A percentile compares a stretch with the other conserved stretches of the same genome.
Conservation (phyloP, 2,329 filamentous ascomycete species). For the Cryphonectria nitschkei region DNA sequence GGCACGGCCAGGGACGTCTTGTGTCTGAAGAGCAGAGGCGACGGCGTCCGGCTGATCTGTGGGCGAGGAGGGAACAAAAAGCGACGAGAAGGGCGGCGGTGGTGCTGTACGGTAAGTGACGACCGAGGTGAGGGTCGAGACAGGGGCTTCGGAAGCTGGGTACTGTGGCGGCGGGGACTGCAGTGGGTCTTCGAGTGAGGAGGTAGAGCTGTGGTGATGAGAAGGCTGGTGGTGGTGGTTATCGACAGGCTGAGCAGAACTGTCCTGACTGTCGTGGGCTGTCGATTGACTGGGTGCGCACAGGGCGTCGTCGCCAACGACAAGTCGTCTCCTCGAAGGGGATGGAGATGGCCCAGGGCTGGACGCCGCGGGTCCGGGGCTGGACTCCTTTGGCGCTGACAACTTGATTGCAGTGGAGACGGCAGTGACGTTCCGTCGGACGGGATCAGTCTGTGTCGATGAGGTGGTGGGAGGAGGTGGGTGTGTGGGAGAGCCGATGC, state of each 20-base stretch:
- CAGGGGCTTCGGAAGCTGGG: slow-evolving; percentile 58
- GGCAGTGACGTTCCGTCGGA: slow-evolving; percentile 27
- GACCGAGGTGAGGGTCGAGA: slow-evolving; percentile 42
- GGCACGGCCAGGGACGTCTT: slow-evolving; percentile 45
- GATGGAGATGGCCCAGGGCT: slow-evolving; percentile 38
- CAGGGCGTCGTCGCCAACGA: slow-evolving; percentile 40
- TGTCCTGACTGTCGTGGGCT: slow-evolving; percentile 32
- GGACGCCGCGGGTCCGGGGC: slow-evolving; percentile 50
- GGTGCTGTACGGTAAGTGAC: slow-evolving; percentile 47
- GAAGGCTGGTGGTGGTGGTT: slow-evolving; percentile 33
- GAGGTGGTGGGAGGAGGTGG: neutral
- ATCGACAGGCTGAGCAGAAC: slow-evolving; percentile 38
- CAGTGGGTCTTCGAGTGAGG: slow-evolving; percentile 28
- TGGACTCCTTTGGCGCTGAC: slow-evolving; percentile 50
- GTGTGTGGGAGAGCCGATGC: neutral
- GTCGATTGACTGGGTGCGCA: slow-evolving; percentile 29
- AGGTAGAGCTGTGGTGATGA: slow-evolving; percentile 10
- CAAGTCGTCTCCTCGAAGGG: slow-evolving; percentile 32
- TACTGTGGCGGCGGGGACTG: slow-evolving; percentile 64
- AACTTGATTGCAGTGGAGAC: slow-evolving; percentile 47
- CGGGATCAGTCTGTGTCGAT: slow-evolving; percentile 16
- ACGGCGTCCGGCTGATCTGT: slow-evolving; percentile 35
- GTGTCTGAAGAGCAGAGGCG: slow-evolving; percentile 40
- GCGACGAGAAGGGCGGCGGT: slow-evolving; percentile 64
- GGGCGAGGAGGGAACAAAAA: slow-evolving; percentile 49